Base-by-base conservation (phyloP, 805 yeast genomes). In the Candida odintsovae region DNA sequence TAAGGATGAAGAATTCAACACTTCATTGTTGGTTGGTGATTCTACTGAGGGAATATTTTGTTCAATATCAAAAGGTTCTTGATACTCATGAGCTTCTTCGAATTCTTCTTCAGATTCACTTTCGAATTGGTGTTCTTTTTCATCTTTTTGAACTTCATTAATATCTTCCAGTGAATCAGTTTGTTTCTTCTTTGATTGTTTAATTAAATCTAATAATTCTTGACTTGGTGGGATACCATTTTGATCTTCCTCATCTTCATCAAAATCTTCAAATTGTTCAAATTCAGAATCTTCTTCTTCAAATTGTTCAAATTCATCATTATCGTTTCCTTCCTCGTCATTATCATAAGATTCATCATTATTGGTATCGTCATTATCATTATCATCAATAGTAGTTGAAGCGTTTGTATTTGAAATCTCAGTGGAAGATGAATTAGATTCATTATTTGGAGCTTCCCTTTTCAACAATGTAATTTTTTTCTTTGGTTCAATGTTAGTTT, bases 101-200 rank as follows among this genome's bases (percentile, higher is more conserved):
- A 42, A 43, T 13, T 28, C 31, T 3, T 28, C 31, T 28, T 28
- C 31, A 13, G 31, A 28, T 25, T 44, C 53, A 25, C 49, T 42
- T 3, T 49, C 42, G 20, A 48, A 42, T 8, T 40, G 29, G 13
- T 53, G 26, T 15, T 44, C 50, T 37, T 50, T 50, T 3, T 52
- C 54, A 21, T 50, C 45, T 5, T 49, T 42, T 18, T 59, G 62
- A 23, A 56, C 58, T 16, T 59, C 62, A 2, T 53, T 50, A 40
- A 47, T 45, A 11, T 55, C 58, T 40, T 60, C 64, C 38, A 59
- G 59, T 1, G 50, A 29, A 38, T 58, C 63, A 28, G 41, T 56
- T 13, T 23, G 40, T 50, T 20, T 15, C 43, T 10, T 20, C 29
- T 42, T 50, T 5, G 61, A 46, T 23, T 54, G 22, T 38, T 48